A percentile compares a stretch with the other conserved stretches of the same genome.
Conservation (phyloP, 495 filamentous ascomycete species). For the Xylaria scruposa region DNA sequence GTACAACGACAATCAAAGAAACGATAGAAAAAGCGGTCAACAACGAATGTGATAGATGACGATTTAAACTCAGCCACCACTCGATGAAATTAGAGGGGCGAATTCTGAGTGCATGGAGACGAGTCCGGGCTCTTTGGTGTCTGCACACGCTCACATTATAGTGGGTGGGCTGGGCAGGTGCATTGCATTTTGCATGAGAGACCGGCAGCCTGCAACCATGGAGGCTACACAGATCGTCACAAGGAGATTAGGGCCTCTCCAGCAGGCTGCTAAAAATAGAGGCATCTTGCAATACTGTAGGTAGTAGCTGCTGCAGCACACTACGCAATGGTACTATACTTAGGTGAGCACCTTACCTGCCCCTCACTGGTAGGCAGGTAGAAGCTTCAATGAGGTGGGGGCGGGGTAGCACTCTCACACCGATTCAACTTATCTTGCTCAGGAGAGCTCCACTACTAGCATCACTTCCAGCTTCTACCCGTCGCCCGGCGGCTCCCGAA, state of each 20-base stretch:
- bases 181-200: slow-evolving; percentile 9
- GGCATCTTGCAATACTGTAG: background rate
- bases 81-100: background rate
- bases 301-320: background rate
- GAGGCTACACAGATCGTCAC: slow-evolving; percentile 12
- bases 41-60: background rate
- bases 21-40: slow-evolving; percentile 14
- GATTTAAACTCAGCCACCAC: background rate
- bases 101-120: background rate
- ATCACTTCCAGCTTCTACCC: background rate
- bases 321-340: background rate
- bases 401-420: slow-evolving; percentile 25
- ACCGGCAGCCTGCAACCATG: background rate
- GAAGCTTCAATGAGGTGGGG: slow-evolving; percentile 17
- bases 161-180: background rate
- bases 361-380: background rate
- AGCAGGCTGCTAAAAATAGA: slow-evolving; percentile 4
- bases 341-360: too few species aligned
- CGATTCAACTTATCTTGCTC: background rate
- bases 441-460: background rate
- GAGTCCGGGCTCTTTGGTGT: background rate
- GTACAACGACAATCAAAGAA: background rate
- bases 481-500: slow-evolving; percentile 17
- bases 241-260: background rate
- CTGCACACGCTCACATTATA: too few species aligned